Base-by-base conservation (phyloP, 2,329 filamentous ascomycete genomes). In the Chaetomiaceae sp. region DNA sequence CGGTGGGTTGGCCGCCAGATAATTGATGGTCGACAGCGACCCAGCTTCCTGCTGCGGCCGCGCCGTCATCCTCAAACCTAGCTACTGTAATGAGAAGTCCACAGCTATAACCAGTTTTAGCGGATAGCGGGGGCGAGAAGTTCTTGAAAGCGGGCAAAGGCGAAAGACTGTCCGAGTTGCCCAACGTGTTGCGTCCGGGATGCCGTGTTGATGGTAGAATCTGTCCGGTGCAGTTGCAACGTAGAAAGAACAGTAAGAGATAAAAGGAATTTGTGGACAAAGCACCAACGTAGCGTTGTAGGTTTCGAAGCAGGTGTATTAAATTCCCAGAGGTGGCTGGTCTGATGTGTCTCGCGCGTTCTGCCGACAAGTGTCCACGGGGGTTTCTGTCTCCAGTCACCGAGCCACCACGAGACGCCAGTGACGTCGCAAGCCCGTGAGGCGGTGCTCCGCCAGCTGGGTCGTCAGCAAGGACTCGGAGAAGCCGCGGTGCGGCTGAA, bases 1-100 rank as follows among this genome's bases (percentile, higher is more conserved):
- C 42, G 94, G 92, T 37, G 92, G 94, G 64, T 95, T 90, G 47
- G 87, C 81, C 58, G 94, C 92, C 58, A 96, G 80, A 37, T 80
- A 75, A 59, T 89, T 94, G 59, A 99, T 79, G 48, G 83, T 78
- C 48, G 87, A 87, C 40, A 97, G 76, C 41, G 92, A 97, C 63
- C 80, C 84, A 61, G 92, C 94, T 76, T 96, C 88, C 63, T 94
- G 77, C 48, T 69, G 60, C 8, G 51, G 48, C 37, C 30, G 44
- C 11, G 59, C 27, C 49, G 56, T 48, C 60, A 59, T 63, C 32
- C 10, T 48, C 27, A 23, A 2, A 5, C 5, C 14, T 38, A 9
- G 9, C 5, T 27, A 9, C 9, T 27, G 25, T 16, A 5, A 14
- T n/a, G 25, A 10, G 8, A n/a, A 16, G 20, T 40, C 20, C 10